These are phyloP conservation scores for Hysterium pulicare DNA, from an alignment of 2,329 filamentous ascomycete species.

Conservation along the genomic window DNA sequence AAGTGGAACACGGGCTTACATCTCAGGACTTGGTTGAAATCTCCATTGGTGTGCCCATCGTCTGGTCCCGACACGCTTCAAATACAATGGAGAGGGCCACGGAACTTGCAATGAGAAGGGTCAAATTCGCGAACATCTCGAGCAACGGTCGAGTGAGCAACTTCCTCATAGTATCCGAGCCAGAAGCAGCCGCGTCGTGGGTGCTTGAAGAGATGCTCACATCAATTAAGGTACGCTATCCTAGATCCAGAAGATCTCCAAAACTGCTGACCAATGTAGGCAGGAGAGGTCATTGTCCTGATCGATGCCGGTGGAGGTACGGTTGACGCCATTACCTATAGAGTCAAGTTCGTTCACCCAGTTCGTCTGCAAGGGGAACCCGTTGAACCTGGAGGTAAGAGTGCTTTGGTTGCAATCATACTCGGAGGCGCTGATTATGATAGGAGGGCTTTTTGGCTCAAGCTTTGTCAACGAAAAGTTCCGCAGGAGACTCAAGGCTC, in stretches of 20 bases:
- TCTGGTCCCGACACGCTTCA: slow-evolving; percentile 11
- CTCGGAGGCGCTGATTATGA: neutral
- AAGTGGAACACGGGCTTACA: neutral
- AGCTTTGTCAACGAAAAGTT: slow-evolving; percentile 10
- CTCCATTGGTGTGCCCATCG: slow-evolving; percentile 12
- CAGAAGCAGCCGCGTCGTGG: slow-evolving; percentile 16
- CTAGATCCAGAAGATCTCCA: no score
- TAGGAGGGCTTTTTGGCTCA: slow-evolving; percentile 2
- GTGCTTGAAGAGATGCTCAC: no score
- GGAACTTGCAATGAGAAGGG: slow-evolving; percentile 5
- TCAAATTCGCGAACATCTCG: no score
- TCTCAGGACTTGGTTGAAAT: slow-evolving; percentile 8
- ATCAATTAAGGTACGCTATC: no score
- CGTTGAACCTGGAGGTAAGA: slow-evolving; percentile 8
- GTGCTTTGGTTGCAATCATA: neutral
- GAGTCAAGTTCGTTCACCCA: slow-evolving; percentile 8
- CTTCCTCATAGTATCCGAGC: slow-evolving; percentile 17
- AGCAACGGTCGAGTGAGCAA: no score
- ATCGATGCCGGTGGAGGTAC: slow-evolving; percentile 17
- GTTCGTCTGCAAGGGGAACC: slow-evolving; percentile 12
- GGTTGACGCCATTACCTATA: slow-evolving; percentile 11
- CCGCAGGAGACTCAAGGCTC: neutral
- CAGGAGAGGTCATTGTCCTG: slow-evolving; percentile 10
- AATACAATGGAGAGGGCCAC: slow-evolving; percentile 8
- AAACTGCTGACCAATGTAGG: no score